phyloP scores from a whole-genome alignment of 768 basidiomycete species.

The Hemileccinum impolitum region DNA sequence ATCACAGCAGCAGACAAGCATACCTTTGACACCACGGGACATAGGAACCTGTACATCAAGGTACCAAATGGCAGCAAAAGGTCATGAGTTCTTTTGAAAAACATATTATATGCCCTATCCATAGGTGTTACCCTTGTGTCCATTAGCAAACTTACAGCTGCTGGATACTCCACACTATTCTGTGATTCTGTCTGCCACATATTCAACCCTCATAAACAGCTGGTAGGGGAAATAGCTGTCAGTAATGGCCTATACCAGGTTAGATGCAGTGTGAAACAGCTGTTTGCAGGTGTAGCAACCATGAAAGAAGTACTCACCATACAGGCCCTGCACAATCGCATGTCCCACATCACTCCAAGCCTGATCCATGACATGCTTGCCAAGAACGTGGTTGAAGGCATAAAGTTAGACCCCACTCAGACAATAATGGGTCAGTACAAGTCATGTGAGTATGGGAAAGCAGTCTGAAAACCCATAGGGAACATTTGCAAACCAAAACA shows the following conservation, averaged over 20 bases:
- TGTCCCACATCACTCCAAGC: neutral
- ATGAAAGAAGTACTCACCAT: neutral
- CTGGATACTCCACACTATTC: neutral
- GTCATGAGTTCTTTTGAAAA: neutral
- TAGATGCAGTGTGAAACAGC: neutral
- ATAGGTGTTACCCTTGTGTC: conserved; percentile 21
- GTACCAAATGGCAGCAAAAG: neutral
- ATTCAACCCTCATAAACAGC: conserved; percentile 1
- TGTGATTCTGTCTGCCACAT: neutral
- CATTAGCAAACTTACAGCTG: neutral
- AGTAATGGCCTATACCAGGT: conserved; percentile 18
- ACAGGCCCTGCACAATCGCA: neutral
- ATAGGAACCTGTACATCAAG: neutral
- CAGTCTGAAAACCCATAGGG: conserved; percentile 4
- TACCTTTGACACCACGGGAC: neutral
- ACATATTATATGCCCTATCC: conserved; percentile 15
- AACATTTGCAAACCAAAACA: neutral
- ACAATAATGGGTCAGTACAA: conserved; percentile 10
- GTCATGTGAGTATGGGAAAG: conserved; percentile 11
- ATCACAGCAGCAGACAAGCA: neutral
- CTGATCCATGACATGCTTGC: conserved; percentile 2
- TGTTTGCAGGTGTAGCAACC: too few relatives aligned
- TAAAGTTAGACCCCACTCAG: neutral
- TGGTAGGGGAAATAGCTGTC: conserved; percentile 12
- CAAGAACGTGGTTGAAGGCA: conserved; percentile 4